Base-by-base conservation (phyloP, 768 basidiomycete species). In the Suillus bovinus region DNA sequence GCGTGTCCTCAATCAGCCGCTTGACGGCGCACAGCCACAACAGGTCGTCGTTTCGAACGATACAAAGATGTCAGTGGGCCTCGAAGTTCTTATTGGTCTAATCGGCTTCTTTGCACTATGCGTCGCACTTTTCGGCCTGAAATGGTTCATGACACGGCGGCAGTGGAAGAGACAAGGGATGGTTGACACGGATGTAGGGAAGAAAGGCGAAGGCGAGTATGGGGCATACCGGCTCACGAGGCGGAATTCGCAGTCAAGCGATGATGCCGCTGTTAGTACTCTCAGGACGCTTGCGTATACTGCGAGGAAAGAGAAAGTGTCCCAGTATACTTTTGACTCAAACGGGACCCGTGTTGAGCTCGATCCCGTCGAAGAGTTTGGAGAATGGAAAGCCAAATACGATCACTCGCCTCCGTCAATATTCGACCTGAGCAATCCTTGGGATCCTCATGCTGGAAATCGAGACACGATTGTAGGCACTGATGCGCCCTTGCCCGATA, bases 61-160 rank as follows among this genome's bases (percentile, higher is more conserved):
- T 7, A 75, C 79, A 58, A 79, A 78, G 63, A 67, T 86, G 5
- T 82, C 80, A 1, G 79, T 90, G 5, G 91, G 89, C 5, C 71
- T 91, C 58, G 81, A 85, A 57, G 83, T 90, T 5, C 78, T 91
- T 27, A 76, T 91, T 38, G 84, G 81, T 3, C 76, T 92, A 11
- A 62, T 82, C 0, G 78, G 82, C 1, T 86, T 91, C 74, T 81
- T 91, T 59, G 84, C 66, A 14, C 69, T 88, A 2, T 88, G 85
- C 59, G 67, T 81, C 14, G 66, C 69, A 5, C 72, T 90, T 29
- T 91, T 91, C 66, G 79, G 73, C 1, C 16, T 83, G 46, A 76
- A 89, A 39, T 89, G 83, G 80, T 73, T 82, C 59, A 36, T 84
- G 50, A 71, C 77, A 27, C 76, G 82, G 57, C 76, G 81, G 60